phyloP scores from a whole-genome alignment of 768 basidiomycete species.

The Collybia sordida region DNA sequence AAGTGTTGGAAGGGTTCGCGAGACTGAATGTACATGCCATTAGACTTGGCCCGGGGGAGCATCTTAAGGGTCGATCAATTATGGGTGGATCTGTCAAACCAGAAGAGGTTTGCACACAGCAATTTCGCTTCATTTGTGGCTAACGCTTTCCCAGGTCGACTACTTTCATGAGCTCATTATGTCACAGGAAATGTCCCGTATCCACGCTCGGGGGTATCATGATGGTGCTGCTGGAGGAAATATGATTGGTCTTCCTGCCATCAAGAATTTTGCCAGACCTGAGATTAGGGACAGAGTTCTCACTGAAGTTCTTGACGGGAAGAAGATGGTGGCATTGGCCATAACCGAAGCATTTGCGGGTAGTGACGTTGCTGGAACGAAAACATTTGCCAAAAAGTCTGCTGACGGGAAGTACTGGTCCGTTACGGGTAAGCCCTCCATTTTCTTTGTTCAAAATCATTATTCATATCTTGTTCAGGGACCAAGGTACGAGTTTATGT shows the following conservation, averaged over 20 bases:
- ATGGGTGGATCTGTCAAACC: constrained; percentile 15
- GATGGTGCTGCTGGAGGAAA: constrained; percentile 67
- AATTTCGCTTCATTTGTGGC: neutral
- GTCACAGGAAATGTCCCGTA: constrained; percentile 60
- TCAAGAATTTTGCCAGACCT: constrained; percentile 34
- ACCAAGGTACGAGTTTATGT: constrained; percentile 11
- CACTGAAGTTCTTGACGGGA: constrained; percentile 54
- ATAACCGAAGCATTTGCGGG: constrained; percentile 79
- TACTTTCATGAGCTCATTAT: constrained; percentile 65
- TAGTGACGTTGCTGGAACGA: constrained; percentile 63
- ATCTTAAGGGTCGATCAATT: constrained; percentile 12
- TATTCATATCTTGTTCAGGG: constrained; percentile 27
- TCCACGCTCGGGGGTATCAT: constrained; percentile 61
- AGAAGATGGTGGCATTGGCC: constrained; percentile 73
- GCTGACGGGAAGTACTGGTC: constrained; percentile 70
- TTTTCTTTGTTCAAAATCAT: constrained; percentile 1
- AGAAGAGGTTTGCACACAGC: constrained; percentile 7
- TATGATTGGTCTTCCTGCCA: constrained; percentile 69
- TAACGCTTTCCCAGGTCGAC: constrained; percentile 46
- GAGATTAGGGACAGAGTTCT: constrained; percentile 49
- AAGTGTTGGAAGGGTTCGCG: constrained; percentile 11
- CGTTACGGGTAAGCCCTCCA: constrained; percentile 62
- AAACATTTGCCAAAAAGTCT: constrained; percentile 59
- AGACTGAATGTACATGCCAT: constrained; percentile 15
- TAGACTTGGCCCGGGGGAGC: constrained; percentile 15